phyloP scores from a whole-genome alignment of 306 rosid genomes.

The Hippophae gyantsensis region DNA sequence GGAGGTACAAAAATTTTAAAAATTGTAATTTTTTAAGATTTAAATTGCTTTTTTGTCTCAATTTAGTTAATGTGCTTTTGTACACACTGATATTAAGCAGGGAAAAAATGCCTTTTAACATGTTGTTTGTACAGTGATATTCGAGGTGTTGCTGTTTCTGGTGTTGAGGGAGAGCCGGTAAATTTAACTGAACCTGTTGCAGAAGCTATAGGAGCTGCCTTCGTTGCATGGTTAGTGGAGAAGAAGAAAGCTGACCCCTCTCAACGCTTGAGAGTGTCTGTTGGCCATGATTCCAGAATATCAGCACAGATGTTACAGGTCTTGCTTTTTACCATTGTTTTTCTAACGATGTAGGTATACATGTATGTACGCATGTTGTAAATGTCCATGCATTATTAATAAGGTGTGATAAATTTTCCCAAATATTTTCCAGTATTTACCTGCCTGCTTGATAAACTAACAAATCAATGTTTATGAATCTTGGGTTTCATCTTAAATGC shows the following conservation, averaged over 20 bases:
- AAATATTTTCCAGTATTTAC: no score
- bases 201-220: conserved; percentile 84
- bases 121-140: conserved; percentile 53
- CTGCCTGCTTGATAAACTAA: no score
- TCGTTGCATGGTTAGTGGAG: conserved; percentile 77
- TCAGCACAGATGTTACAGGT: conserved; percentile 79
- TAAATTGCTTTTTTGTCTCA: not conserved
- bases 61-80: no score
- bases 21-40: conserved; percentile 2
- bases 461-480: no score
- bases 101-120: no score
- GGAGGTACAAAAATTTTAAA: conserved; percentile 44
- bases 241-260: conserved; percentile 64
- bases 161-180: conserved; percentile 82
- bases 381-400: no score
- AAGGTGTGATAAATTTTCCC: no score
- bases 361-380: not conserved
- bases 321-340: conserved; percentile 5
- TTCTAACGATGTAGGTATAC: not conserved
- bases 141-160: conserved; percentile 89
- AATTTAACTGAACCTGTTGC: conserved; percentile 81
- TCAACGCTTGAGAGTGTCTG: conserved; percentile 52
- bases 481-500: no score
- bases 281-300: conserved; percentile 91
- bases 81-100: no score